Evolutionary conservation across 2,329 filamentous ascomycete genomes (phyloP).

Genomic region (Sclerotinia sclerotiorum): DNA sequence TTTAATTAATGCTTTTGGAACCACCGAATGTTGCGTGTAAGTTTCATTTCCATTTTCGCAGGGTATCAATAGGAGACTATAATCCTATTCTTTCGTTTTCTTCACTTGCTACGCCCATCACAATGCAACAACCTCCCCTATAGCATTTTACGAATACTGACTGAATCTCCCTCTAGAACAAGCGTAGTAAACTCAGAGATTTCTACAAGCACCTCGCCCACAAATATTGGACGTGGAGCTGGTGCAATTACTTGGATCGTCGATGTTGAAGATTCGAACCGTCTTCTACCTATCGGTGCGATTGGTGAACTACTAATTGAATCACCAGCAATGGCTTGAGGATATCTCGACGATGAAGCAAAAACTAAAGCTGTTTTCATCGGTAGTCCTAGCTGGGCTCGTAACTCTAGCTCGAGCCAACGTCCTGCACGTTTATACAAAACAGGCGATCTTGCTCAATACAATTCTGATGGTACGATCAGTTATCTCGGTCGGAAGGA

Average conservation of each 20-base stretch:
- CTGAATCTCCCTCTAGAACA: neutral
- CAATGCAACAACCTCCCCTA: neutral
- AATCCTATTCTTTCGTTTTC: neutral
- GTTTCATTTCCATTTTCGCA: neutral
- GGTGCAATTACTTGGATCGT: slow-evolving; percentile 42
- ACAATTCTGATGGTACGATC: slow-evolving; percentile 21
- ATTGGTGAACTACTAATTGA: slow-evolving; percentile 45
- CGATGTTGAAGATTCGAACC: slow-evolving; percentile 43
- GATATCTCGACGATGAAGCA: slow-evolving; percentile 44
- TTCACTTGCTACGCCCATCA: too few relatives aligned
- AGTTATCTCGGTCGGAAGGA: slow-evolving; percentile 16
- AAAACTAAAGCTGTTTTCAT: slow-evolving; percentile 43
- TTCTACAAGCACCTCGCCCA: slow-evolving; percentile 13
- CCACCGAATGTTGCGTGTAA: slow-evolving; percentile 24
- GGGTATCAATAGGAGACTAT: neutral
- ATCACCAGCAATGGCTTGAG: slow-evolving; percentile 43
- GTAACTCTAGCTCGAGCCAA: neutral
- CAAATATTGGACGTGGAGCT: slow-evolving; percentile 31
- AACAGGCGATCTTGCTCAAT: slow-evolving; percentile 45
- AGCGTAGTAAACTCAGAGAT: slow-evolving; percentile 11
- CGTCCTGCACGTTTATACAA: slow-evolving; percentile 53
- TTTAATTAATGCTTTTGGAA: slow-evolving; percentile 28
- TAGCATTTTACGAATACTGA: neutral
- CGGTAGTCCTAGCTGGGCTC: slow-evolving; percentile 28
- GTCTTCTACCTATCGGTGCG: slow-evolving; percentile 39